A percentile compares a stretch with the other conserved stretches of the same genome.
phyloP scores from a whole-genome alignment of 495 filamentous ascomycete genomes.

The Glonium stellatum region DNA sequence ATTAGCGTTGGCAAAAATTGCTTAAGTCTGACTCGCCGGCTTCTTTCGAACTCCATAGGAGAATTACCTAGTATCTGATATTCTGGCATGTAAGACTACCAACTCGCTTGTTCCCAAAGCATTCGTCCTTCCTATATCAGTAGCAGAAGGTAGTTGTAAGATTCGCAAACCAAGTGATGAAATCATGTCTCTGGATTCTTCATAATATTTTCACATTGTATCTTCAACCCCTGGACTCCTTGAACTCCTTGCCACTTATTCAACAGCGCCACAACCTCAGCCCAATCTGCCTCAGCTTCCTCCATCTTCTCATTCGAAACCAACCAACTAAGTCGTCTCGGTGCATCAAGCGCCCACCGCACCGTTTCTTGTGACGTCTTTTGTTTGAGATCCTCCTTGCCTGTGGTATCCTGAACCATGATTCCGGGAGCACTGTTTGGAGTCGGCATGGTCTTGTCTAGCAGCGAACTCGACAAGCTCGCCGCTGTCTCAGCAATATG shows the following conservation, averaged over 20 bases:
- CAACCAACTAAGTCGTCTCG: constrained; percentile 44
- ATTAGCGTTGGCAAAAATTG: too few relatives aligned
- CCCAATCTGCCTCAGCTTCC: constrained; percentile 47
- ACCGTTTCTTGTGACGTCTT: constrained; percentile 51
- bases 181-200: background rate
- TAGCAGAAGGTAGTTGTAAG: too few relatives aligned
- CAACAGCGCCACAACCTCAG: constrained; percentile 28
- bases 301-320: constrained; percentile 55
- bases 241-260: constrained; percentile 33
- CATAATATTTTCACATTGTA: constrained; percentile 22
- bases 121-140: too few relatives aligned
- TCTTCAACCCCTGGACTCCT: constrained; percentile 31
- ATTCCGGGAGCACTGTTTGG: background rate
- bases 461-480: constrained; percentile 47
- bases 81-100: too few relatives aligned
- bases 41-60: too few relatives aligned
- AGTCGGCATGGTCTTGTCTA: constrained; percentile 33
- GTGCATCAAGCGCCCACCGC: constrained; percentile 60
- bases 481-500: constrained; percentile 75
- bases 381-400: constrained; percentile 39
- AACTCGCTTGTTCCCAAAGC: too few relatives aligned
- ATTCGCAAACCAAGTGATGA: too few relatives aligned
- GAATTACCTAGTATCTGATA: too few relatives aligned
- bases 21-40: too few relatives aligned
- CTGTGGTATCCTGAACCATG: constrained; percentile 2